A percentile compares a stretch with the other conserved stretches of the same genome.
Evolutionary conservation across 2,329 filamentous ascomycete species (phyloP).

Genomic region (Penicillium palitans): DNA sequence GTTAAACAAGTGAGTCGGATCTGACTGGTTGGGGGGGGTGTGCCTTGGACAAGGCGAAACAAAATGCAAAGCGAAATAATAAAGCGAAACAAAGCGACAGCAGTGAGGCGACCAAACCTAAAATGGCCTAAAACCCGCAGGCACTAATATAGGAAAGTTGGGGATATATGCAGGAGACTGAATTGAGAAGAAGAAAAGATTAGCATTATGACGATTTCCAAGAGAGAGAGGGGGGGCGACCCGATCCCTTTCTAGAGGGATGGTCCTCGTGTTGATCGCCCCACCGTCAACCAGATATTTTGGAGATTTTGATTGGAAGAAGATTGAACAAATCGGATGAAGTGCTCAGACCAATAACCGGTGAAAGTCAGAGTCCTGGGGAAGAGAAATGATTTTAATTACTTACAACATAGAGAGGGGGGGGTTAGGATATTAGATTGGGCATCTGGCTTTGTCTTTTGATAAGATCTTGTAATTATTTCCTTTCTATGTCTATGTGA

Average conservation of each 20-base stretch:
- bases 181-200: conserved; percentile 8
- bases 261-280: conserved; percentile 14
- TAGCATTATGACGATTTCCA: conserved; percentile 1
- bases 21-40: not conserved
- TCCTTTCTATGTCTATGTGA: not conserved
- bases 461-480: not conserved
- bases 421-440: not conserved
- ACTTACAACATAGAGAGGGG: not conserved
- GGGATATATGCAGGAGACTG: conserved; percentile 5
- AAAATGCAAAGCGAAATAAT: not conserved
- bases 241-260: not conserved
- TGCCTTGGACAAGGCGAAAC: conserved; percentile 2
- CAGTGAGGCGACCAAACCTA: conserved; percentile 6
- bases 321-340: conserved; percentile 12
- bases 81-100: not conserved
- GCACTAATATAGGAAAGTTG: not conserved
- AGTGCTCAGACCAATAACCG: conserved; percentile 7
- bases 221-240: not conserved
- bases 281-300: no score
- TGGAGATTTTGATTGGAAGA: conserved; percentile 10
- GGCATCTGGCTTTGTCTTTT: not conserved
- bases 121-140: not conserved
- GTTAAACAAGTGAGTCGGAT: not conserved
- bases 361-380: not conserved
- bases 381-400: not conserved